Evolutionary conservation across 371 early-diverging fungal species (phyloP).

Genomic region (Gilbertella persicaria): DNA sequence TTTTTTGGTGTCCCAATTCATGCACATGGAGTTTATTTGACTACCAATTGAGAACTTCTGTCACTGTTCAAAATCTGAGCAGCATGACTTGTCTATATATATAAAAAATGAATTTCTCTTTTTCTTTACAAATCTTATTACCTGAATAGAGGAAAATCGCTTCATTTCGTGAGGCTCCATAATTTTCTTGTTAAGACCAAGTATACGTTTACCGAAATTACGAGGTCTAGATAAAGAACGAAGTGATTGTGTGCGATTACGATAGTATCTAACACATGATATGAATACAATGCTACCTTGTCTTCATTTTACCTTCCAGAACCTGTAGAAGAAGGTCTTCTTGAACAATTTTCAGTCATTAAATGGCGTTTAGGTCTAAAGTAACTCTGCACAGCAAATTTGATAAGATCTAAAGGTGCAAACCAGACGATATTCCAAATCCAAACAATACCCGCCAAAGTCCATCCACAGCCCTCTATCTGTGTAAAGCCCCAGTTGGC

Average conservation of each 20-base stretch:
- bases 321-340: conserved; percentile 36
- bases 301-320: too few species aligned
- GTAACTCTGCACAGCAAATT: conserved; percentile 60
- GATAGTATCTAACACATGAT: conserved; percentile 43
- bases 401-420: conserved; percentile 66
- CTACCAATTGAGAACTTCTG: too few species aligned
- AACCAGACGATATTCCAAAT: conserved; percentile 75
- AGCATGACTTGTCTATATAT: conserved; percentile 23
- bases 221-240: conserved; percentile 39
- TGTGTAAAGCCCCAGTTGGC: conserved; percentile 65
- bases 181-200: conserved; percentile 33
- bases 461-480: conserved; percentile 61
- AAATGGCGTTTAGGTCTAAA: conserved; percentile 42
- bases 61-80: conserved; percentile 13
- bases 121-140: conserved; percentile 5
- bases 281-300: too few species aligned
- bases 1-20: too few species aligned
- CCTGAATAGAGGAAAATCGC: conserved; percentile 33
- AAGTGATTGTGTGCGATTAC: conserved; percentile 47
- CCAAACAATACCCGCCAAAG: too few species aligned
- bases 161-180: conserved; percentile 32
- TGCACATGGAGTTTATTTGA: too few species aligned
- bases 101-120: neutral
- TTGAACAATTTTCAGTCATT: neutral
- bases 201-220: conserved; percentile 37